phyloP scores from a whole-genome alignment of 1,284 basidiomycete species.

The Chondrostereum purpureum region DNA sequence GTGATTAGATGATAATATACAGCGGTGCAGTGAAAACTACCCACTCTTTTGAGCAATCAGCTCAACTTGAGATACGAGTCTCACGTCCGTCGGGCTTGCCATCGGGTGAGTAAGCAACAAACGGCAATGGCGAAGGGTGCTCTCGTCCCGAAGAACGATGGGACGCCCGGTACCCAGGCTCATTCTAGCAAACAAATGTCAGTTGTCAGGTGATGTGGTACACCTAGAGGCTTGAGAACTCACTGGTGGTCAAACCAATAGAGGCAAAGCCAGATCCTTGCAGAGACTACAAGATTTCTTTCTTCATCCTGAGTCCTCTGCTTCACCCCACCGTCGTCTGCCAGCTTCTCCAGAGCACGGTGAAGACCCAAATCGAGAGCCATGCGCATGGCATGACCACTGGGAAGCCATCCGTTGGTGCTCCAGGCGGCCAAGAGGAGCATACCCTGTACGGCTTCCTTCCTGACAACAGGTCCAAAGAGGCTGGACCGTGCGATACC shows the following conservation, averaged over 20 bases:
- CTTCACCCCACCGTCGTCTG: conserved; percentile 56
- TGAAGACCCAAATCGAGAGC: conserved; percentile 89
- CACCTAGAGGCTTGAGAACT: conserved; percentile 23
- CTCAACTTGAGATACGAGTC: conserved; percentile 82
- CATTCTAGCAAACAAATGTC: conserved; percentile 47
- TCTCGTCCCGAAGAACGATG: conserved; percentile 83
- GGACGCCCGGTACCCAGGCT: conserved; percentile 87
- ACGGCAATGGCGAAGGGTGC: conserved; percentile 79
- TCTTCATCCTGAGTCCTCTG: conserved; percentile 77
- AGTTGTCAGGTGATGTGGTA: conserved; percentile 15
- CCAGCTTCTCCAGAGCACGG: conserved; percentile 85
- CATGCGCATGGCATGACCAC: conserved; percentile 91
- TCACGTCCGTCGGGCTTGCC: conserved; percentile 82
- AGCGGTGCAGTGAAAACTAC: conserved; percentile 12
- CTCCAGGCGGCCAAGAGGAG: conserved; percentile 88
- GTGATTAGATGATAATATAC: conserved; percentile 2
- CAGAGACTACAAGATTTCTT: conserved; percentile 82
- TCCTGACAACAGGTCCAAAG: conserved; percentile 86
- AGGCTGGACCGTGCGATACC: conserved; percentile 89
- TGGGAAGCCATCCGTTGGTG: conserved; percentile 90
- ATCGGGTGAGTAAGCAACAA: conserved; percentile 77
- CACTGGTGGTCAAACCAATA: conserved; percentile 93
- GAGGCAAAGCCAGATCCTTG: conserved; percentile 88
- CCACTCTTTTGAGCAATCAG: conserved; percentile 86
- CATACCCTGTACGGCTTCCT: conserved; percentile 95